Percentiles rank a stretch among this genome's conserved stretches.
These are phyloP conservation scores for Oryza glumipatula DNA, from an alignment of 176 grass and related monocot species.

Conservation along the genomic window DNA sequence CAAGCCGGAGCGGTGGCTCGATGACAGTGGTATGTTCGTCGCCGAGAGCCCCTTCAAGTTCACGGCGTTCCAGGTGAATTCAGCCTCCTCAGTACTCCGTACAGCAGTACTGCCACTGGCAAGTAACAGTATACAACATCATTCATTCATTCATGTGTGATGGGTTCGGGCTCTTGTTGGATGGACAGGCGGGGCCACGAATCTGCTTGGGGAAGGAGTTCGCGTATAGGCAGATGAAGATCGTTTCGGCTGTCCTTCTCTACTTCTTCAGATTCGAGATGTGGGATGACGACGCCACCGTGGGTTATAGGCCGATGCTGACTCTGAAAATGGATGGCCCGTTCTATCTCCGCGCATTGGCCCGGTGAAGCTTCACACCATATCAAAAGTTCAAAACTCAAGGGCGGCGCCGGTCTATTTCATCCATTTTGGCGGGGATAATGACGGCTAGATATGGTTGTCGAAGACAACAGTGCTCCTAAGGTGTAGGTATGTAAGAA, in stretches of 20 bases:
- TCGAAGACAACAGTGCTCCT: no score
- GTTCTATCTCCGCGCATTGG: constrained; percentile 41
- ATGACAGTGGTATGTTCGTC: constrained; percentile 52
- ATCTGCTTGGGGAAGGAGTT: constrained; percentile 93
- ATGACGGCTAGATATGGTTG: background rate
- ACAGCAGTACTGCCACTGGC: background rate
- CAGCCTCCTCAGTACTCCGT: background rate
- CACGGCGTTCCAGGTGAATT: constrained; percentile 73
- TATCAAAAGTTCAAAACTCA: background rate
- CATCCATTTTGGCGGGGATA: background rate
- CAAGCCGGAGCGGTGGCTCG: constrained; percentile 80
- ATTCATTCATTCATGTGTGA: background rate
- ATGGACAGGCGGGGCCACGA: constrained; percentile 63
- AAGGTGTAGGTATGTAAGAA: no score
- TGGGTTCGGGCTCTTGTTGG: background rate
- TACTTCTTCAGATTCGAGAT: constrained; percentile 69
- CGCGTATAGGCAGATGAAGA: constrained; percentile 88
- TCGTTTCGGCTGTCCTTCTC: constrained; percentile 57
- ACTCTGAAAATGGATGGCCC: constrained; percentile 71
- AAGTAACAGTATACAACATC: background rate
- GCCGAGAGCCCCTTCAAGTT: constrained; percentile 78
- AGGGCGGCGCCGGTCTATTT: background rate
- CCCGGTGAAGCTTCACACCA: constrained; percentile 17
- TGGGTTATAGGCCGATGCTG: constrained; percentile 45
- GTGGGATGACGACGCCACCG: constrained; percentile 38